These are phyloP conservation scores for Moricandia arvensis DNA, from an alignment of 345 rosid species.

Conservation along the genomic window DNA sequence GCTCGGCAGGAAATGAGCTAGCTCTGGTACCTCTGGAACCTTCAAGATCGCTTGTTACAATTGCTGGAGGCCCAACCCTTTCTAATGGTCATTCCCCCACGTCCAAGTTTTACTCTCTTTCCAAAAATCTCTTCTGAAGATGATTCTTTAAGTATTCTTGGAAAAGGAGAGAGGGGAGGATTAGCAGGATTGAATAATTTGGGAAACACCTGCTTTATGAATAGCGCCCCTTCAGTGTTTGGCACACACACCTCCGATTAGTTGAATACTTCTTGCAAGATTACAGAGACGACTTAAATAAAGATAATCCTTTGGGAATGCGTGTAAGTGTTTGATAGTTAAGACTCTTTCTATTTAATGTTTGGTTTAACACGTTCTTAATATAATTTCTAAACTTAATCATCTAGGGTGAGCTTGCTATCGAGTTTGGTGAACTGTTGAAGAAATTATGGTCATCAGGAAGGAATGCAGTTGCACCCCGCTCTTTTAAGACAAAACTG, in stretches of 20 bases:
- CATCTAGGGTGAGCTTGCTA: constrained; percentile 92
- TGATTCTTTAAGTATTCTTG: constrained; percentile 41
- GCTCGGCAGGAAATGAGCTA: too few relatives aligned
- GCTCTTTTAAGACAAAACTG: constrained; percentile 82
- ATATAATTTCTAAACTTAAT: neutral
- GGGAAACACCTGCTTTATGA: constrained; percentile 99
- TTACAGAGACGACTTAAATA: constrained; percentile 75
- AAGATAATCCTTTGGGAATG: constrained; percentile 92
- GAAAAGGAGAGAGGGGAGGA: constrained; percentile 73
- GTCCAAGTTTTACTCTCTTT: constrained; percentile 42
- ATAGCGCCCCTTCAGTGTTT: constrained; percentile 91
- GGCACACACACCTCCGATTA: constrained; percentile 84
- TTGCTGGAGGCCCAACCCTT: constrained; percentile 79
- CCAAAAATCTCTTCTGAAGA: constrained; percentile 39
- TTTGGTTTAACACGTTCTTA: constrained; percentile 9
- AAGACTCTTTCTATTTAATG: constrained; percentile 5
- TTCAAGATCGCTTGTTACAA: constrained; percentile 59
- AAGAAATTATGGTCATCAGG: constrained; percentile 92
- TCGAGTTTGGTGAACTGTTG: constrained; percentile 87
- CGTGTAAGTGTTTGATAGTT: constrained; percentile 51
- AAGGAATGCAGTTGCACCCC: constrained; percentile 67
- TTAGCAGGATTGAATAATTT: constrained; percentile 89
- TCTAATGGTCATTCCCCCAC: constrained; percentile 70
- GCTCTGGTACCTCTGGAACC: constrained; percentile 49
- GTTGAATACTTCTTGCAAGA: constrained; percentile 84